phyloP scores from a whole-genome alignment of 495 filamentous ascomycete species.

The Antarctomyces pellizariae region DNA sequence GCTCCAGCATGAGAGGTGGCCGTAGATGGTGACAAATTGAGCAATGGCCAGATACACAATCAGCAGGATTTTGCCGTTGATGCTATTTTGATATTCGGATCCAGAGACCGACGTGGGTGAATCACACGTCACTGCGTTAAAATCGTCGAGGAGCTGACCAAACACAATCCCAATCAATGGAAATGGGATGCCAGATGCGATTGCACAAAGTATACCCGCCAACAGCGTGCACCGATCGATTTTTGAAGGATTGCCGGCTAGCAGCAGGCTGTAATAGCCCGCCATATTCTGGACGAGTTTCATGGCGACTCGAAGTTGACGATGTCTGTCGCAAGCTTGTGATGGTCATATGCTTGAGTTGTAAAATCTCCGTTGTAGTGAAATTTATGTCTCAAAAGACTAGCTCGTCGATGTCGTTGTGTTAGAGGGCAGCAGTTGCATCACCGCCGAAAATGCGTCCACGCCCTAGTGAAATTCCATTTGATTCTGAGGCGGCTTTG shows the following conservation, averaged over 20 bases:
- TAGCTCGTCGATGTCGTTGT: no score
- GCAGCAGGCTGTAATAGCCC: no score
- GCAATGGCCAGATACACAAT: constrained; percentile 41
- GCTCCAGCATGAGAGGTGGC: constrained; percentile 31
- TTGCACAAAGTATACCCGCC: constrained; percentile 24
- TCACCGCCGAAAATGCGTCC: no score
- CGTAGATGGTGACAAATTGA: constrained; percentile 35
- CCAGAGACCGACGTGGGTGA: neutral
- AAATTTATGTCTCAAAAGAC: no score
- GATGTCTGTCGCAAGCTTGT: no score
- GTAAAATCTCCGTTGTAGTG: no score
- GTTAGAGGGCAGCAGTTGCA: no score
- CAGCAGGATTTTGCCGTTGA: constrained; percentile 26
- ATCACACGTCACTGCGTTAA: constrained; percentile 15
- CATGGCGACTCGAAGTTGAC: constrained; percentile 15
- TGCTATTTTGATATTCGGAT: constrained; percentile 14
- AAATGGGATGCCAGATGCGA: constrained; percentile 42
- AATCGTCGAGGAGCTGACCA: constrained; percentile 39
- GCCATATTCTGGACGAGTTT: no score
- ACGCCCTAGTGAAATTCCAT: no score
- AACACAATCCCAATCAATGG: constrained; percentile 43
- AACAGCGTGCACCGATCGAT: constrained; percentile 1
- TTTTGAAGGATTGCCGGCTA: constrained; percentile 1
- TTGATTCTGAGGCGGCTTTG: no score
- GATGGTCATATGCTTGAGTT: no score